Conservation (phyloP, 2,329 filamentous ascomycete genomes). For the Arthrocladium fulminans region DNA sequence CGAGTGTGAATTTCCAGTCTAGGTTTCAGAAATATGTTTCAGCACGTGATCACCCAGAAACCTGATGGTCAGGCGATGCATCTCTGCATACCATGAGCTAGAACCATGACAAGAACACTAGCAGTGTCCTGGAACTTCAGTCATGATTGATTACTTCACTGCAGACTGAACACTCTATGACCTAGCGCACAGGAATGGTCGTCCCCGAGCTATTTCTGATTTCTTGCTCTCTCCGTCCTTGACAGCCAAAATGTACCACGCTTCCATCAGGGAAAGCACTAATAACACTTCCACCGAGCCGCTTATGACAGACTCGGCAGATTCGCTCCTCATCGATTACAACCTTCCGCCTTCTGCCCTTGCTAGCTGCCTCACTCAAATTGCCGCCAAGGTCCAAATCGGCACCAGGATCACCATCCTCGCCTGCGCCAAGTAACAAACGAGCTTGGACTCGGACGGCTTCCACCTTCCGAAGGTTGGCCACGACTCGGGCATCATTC, state of each 20-base stretch:
- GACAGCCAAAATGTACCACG: slow-evolving; percentile 74
- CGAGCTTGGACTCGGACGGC: slow-evolving; percentile 67
- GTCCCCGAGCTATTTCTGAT: slow-evolving; percentile 6
- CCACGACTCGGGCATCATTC: slow-evolving; percentile 70
- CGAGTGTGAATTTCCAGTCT: too few species aligned
- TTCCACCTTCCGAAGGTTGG: slow-evolving; percentile 67
- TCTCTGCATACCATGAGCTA: too few species aligned
- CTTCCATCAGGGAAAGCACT: slow-evolving; percentile 70
- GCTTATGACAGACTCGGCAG: slow-evolving; percentile 87
- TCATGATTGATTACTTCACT: not conserved
- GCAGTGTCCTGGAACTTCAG: too few species aligned
- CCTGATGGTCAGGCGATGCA: too few species aligned
- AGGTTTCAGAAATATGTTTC: too few species aligned
- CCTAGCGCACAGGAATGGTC: not conserved
- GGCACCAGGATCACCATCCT: slow-evolving; percentile 8
- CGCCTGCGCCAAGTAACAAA: slow-evolving; percentile 62
- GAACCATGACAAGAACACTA: too few species aligned
- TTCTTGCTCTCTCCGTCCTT: slow-evolving; percentile 37
- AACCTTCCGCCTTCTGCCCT: slow-evolving; percentile 58
- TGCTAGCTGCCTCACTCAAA: slow-evolving; percentile 29
- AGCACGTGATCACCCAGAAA: too few species aligned
- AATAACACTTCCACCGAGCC: slow-evolving; percentile 82
- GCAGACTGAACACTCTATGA: too few species aligned
- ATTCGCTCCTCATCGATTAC: slow-evolving; percentile 79
- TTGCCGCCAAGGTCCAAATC: not conserved